Percentiles rank a stretch among this genome's conserved stretches.
These are phyloP conservation scores for Candida sakaeoensis DNA, from an alignment of 805 yeast genomes.

Conservation along the genomic window DNA sequence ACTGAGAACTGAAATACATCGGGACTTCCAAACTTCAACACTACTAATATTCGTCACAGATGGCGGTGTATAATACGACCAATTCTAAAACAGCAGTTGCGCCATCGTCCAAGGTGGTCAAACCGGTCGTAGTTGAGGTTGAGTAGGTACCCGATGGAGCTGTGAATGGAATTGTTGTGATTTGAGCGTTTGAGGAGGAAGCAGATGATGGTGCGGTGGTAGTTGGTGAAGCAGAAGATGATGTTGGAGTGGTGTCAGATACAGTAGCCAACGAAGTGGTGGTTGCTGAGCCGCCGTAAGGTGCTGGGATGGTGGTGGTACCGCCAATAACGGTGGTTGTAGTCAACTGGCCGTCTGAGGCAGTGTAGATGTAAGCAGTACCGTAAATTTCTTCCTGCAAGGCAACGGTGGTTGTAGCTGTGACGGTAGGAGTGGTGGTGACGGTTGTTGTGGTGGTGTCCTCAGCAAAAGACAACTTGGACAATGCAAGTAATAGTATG, in stretches of 20 bases:
- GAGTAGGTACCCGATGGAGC: constrained; percentile 20
- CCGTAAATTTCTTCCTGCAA: constrained; percentile 22
- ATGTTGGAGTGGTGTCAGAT: background rate
- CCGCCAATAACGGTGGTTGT: constrained; percentile 18
- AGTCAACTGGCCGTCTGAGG: constrained; percentile 25
- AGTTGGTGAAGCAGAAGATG: background rate
- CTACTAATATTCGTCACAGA: constrained; percentile 13
- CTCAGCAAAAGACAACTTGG: constrained; percentile 6
- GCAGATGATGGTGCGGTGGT: background rate
- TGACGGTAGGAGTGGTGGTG: constrained; percentile 27
- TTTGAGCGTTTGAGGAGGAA: background rate
- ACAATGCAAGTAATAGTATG: constrained; percentile 1
- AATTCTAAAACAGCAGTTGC: constrained; percentile 20
- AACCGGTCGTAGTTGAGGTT: constrained; percentile 13
- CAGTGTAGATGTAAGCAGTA: constrained; percentile 29
- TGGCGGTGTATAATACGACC: constrained; percentile 20
- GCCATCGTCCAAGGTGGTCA: constrained; percentile 17
- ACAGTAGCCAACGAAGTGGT: background rate
- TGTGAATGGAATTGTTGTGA: constrained; percentile 11
- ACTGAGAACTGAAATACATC: constrained; percentile 1
- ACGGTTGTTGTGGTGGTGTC: constrained; percentile 20
- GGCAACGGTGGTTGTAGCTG: constrained; percentile 27
- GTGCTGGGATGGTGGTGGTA: constrained; percentile 5
- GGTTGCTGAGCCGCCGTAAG: background rate
- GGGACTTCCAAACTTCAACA: background rate